Conservation (phyloP, 140 eudicot genomes). For the Ambrosia hybrid region DNA sequence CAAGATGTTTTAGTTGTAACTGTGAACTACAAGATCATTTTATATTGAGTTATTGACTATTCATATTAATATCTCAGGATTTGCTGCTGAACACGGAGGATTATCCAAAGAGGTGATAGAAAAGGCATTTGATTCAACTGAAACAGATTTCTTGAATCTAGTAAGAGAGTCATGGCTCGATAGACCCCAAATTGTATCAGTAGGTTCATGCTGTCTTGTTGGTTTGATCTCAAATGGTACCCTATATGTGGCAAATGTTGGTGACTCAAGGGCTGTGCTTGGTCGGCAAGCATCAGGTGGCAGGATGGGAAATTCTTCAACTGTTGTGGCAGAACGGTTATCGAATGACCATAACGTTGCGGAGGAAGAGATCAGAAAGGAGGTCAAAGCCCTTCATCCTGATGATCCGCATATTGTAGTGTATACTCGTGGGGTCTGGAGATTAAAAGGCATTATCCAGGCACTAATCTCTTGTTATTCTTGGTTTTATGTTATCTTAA, state of each 20-base stretch:
- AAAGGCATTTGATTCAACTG: slow-evolving; percentile 63
- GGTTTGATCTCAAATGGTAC: slow-evolving; percentile 61
- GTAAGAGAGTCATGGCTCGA: slow-evolving; percentile 58
- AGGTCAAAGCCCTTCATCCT: slow-evolving; percentile 72
- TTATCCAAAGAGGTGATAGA: slow-evolving; percentile 56
- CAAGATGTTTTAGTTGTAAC: neutral
- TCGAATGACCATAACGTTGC: slow-evolving; percentile 69
- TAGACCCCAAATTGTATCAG: slow-evolving; percentile 60
- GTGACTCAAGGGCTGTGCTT: slow-evolving; percentile 75
- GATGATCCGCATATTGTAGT: slow-evolving; percentile 65
- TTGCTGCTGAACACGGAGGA: slow-evolving; percentile 59
- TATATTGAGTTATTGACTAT: slow-evolving; percentile 19
- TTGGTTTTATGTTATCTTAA: slow-evolving; percentile 10
- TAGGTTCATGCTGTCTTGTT: slow-evolving; percentile 73
- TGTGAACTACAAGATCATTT: slow-evolving; percentile 8
- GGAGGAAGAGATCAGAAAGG: slow-evolving; percentile 63
- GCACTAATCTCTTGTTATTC: slow-evolving; percentile 30
- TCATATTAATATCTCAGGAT: slow-evolving; percentile 31
- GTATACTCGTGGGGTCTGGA: slow-evolving; percentile 68
- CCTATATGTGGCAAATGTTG: slow-evolving; percentile 64
- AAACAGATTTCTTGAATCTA: slow-evolving; percentile 46
- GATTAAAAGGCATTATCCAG: slow-evolving; percentile 80
- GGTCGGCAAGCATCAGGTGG: slow-evolving; percentile 46
- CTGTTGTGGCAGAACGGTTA: slow-evolving; percentile 59
- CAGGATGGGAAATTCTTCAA: slow-evolving; percentile 32